Percentiles rank a stretch among this genome's conserved stretches.
These are phyloP conservation scores for Diaporthe citriasiana DNA, from an alignment of 2,329 filamentous ascomycete genomes.

Conservation along the genomic window DNA sequence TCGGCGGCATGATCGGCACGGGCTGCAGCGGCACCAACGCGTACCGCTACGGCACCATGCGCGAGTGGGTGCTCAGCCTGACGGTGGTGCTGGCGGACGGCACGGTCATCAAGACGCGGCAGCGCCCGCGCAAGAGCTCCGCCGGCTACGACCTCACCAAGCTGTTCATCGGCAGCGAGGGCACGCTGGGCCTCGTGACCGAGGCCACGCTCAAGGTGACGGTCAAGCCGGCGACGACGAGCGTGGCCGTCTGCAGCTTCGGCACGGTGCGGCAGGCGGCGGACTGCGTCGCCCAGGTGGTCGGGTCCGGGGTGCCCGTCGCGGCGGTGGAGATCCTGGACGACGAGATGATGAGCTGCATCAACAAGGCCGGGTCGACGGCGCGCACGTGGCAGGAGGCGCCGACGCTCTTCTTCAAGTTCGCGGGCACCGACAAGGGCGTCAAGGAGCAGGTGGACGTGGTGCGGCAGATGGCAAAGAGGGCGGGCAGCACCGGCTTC, in stretches of 20 bases:
- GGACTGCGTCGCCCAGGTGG: slow-evolving; percentile 83
- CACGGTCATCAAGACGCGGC: slow-evolving; percentile 84
- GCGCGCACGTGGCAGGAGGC: slow-evolving; percentile 77
- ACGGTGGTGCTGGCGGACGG: slow-evolving; percentile 88
- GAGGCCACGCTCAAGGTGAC: slow-evolving; percentile 92
- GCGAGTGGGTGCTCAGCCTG: slow-evolving; percentile 86
- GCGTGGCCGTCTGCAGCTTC: slow-evolving; percentile 80
- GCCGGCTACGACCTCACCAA: slow-evolving; percentile 93
- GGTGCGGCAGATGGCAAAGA: slow-evolving; percentile 74
- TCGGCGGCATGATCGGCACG: slow-evolving; percentile 84
- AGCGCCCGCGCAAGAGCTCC: slow-evolving; percentile 74
- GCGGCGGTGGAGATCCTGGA: slow-evolving; percentile 95
- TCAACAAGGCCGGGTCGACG: slow-evolving; percentile 77
- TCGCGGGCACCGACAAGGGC: slow-evolving; percentile 76
- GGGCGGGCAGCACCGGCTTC: slow-evolving; percentile 76
- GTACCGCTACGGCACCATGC: slow-evolving; percentile 89
- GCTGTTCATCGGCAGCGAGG: slow-evolving; percentile 91
- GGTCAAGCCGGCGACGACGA: slow-evolving; percentile 82
- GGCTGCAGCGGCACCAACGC: slow-evolving; percentile 81
- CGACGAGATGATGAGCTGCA: slow-evolving; percentile 86
- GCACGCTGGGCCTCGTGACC: slow-evolving; percentile 90
- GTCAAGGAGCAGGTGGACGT: slow-evolving; percentile 85
- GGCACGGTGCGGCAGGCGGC: slow-evolving; percentile 77
- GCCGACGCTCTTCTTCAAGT: slow-evolving; percentile 89
- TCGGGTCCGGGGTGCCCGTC: slow-evolving; percentile 84